These are phyloP conservation scores for Venturia pyrina DNA, from an alignment of 2,329 filamentous ascomycete genomes.

Conservation along the genomic window DNA sequence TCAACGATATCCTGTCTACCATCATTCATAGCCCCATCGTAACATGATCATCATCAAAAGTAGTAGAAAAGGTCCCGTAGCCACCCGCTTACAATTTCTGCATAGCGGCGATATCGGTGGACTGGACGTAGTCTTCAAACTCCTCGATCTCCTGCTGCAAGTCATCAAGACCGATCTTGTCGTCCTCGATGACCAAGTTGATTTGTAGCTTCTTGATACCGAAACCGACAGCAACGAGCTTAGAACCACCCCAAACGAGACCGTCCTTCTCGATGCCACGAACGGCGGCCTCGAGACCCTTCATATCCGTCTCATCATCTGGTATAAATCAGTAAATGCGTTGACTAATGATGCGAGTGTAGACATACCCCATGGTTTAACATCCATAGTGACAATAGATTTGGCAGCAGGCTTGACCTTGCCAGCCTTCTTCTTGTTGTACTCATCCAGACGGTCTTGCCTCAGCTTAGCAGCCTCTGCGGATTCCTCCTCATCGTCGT, in stretches of 20 bases:
- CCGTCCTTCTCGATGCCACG: constrained; percentile 82
- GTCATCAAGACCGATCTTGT: constrained; percentile 82
- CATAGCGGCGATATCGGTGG: constrained; percentile 82
- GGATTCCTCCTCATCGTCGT: constrained; percentile 82
- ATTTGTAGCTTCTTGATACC: constrained; percentile 99
- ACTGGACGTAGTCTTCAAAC: constrained; percentile 94
- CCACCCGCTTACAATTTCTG: constrained; percentile 65
- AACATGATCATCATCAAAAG: constrained; percentile 3
- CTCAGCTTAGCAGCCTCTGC: constrained; percentile 73
- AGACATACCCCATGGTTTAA: constrained; percentile 95
- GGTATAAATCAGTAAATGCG: constrained; percentile 9
- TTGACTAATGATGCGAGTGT: background rate
- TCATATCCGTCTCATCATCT: constrained; percentile 93
- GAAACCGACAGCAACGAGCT: constrained; percentile 84
- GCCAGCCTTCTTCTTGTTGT: constrained; percentile 92
- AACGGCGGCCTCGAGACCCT: constrained; percentile 67
- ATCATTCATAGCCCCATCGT: background rate
- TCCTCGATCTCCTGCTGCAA: constrained; percentile 78
- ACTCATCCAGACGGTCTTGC: constrained; percentile 84
- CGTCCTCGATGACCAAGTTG: constrained; percentile 94
- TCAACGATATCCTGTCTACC: background rate
- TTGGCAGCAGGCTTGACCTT: constrained; percentile 91
- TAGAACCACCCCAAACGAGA: constrained; percentile 89
- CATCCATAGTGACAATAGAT: constrained; percentile 88
- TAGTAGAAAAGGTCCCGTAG: background rate